Conservation (phyloP, 495 filamentous ascomycete genomes). For the Neurospora discreta region DNA sequence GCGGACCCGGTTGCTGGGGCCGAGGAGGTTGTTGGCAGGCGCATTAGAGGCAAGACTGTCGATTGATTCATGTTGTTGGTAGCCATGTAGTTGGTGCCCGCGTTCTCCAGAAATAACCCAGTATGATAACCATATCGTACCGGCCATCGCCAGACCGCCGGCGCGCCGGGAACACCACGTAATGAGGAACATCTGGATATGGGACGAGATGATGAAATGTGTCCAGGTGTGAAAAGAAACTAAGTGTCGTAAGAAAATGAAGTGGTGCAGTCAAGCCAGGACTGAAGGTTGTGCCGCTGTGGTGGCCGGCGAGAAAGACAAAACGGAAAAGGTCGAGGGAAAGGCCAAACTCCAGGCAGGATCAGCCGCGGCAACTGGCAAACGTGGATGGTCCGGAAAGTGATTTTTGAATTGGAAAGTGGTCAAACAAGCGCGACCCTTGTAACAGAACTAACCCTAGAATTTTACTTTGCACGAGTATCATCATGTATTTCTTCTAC, state of each 20-base stretch:
- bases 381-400: neutral
- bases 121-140: conserved; percentile 30
- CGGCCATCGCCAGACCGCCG: conserved; percentile 39
- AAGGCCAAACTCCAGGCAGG: neutral
- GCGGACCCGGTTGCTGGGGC: conserved; percentile 26
- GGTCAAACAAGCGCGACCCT: conserved; percentile 4
- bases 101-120: conserved; percentile 36
- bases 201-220: neutral
- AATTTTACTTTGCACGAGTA: neutral
- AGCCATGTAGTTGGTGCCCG: conserved; percentile 30
- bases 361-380: conserved; percentile 1
- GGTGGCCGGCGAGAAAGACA: neutral
- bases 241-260: neutral
- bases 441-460: neutral
- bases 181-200: conserved; percentile 33
- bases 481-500: neutral
- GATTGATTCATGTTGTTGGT: conserved; percentile 29
- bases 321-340: neutral
- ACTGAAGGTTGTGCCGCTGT: neutral
- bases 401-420: neutral
- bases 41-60: conserved; percentile 27
- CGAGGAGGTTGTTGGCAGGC: conserved; percentile 22
- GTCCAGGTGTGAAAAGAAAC: neutral
- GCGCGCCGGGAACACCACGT: conserved; percentile 36
- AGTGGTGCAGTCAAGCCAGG: neutral